These are phyloP conservation scores for Trichomonascus vanleenenianus DNA, from an alignment of 805 yeast species.

Conservation along the genomic window DNA sequence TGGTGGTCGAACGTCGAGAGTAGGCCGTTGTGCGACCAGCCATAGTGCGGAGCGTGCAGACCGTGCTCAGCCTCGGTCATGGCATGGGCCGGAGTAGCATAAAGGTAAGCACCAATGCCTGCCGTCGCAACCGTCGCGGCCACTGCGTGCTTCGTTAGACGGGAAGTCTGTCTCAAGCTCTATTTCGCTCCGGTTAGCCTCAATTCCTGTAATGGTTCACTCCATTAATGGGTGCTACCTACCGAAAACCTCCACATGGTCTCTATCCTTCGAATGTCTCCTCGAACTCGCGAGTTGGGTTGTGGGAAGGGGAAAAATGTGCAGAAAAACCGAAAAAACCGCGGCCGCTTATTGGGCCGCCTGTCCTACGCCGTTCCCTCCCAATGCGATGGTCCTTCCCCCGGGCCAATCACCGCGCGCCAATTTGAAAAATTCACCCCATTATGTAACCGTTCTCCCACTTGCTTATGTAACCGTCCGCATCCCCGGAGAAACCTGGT, in stretches of 20 bases:
- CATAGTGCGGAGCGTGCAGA: conserved; percentile 86
- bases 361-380: background rate
- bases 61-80: conserved; percentile 99
- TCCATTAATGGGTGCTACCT: conserved; percentile 1
- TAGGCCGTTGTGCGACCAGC: conserved; percentile 94
- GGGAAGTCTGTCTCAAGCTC: conserved; percentile 24
- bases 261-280: background rate
- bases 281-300: background rate
- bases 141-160: conserved; percentile 33
- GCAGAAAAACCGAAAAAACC: background rate
- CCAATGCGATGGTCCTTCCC: background rate
- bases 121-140: conserved; percentile 56
- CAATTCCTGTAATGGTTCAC: background rate
- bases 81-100: conserved; percentile 81
- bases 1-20: conserved; percentile 82
- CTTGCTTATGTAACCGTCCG: background rate
- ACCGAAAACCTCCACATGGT: conserved; percentile 15
- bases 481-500: too few relatives aligned
- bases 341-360: too few relatives aligned
- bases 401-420: too few relatives aligned
- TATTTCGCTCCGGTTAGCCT: conserved; percentile 7
- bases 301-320: background rate
- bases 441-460: too few relatives aligned
- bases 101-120: conserved; percentile 78
- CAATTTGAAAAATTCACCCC: too few relatives aligned